Base-by-base conservation (phyloP, 352 stramenopile genomes). In the Hyaloperonospora arabidopsidis region DNA sequence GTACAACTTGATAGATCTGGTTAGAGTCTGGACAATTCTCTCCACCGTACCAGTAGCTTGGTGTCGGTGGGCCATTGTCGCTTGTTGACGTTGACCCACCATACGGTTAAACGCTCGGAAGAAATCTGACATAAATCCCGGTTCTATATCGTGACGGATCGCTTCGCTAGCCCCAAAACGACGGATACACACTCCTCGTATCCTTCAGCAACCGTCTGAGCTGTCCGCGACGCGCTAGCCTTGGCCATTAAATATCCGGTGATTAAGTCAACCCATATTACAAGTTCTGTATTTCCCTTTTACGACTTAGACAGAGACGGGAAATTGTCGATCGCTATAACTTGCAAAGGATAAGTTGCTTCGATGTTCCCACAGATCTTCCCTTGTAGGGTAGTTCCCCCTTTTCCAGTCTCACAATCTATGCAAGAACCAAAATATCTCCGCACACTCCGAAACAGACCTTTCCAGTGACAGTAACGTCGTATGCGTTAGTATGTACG, bases 101-200 rank as follows among this genome's bases (percentile, higher is more conserved):
- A 51, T 23, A 2, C 6, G 7, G 10, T 41, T 61, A 21, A 61
- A 54, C 0, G 54, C 15, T 8, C 25, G 7, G 7, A 29, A 29
- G 25, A 29, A 29, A 7, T 29, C 25, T 7, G 25, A 29, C 25
- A 55, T 54, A 22, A 61, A 55, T 3, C 17, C 45, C 5, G 45
- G 45, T 18, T 60, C 25, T 3, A 7, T 3, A 29, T 54, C 53
- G 19, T 51, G 54, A 5, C 46, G 25, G 2, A 54, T 50, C 0
- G 21, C 38, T 19, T 61, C 46, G 11, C 54, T 61, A 0, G 28
- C 54, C 6, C 54, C 54, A 17, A 54, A 61, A 0, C 45, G 45
- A n/a, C 54, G 29, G 29, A 61, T 45, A 49, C 18, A 0, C 23
- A 19, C 5, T 61, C 25, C 3, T 29, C 25, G 3, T 29, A 29